Conservation (phyloP, 805 yeast species). For the Candida pseudofarinosa region DNA sequence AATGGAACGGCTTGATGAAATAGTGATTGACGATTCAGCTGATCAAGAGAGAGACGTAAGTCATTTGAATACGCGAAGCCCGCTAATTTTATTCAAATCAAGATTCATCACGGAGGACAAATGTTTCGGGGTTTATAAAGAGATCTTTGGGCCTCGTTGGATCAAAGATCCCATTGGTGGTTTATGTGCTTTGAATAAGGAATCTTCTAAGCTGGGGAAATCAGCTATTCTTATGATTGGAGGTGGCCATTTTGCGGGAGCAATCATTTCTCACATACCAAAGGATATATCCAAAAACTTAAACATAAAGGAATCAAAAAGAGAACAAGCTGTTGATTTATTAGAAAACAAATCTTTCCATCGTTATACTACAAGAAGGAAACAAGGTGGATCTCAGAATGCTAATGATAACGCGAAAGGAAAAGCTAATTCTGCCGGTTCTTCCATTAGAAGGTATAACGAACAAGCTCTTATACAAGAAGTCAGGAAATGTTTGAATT, state of each 20-base stretch:
- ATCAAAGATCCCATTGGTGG: conserved; percentile 45
- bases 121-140: conserved; percentile 66
- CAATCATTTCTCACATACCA: conserved; percentile 73
- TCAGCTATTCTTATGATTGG: conserved; percentile 92
- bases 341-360: conserved; percentile 83
- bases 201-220: conserved; percentile 24
- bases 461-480: conserved; percentile 81
- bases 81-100: conserved; percentile 59
- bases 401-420: conserved; percentile 91
- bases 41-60: conserved; percentile 39
- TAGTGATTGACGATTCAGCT: conserved; percentile 13
- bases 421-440: conserved; percentile 95
- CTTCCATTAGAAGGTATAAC: conserved; percentile 81
- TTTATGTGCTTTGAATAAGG: conserved; percentile 34
- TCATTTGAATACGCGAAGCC: conserved; percentile 65
- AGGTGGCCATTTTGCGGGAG: conserved; percentile 98
- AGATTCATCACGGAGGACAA: conserved; percentile 37
- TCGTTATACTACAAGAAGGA: conserved; percentile 91
- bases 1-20: conserved; percentile 12
- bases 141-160: conserved; percentile 46
- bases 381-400: conserved; percentile 96
- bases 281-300: conserved; percentile 53
- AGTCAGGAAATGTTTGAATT: conserved; percentile 59
- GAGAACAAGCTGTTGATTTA: conserved; percentile 61
- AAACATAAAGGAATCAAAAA: conserved; percentile 42